Evolutionary conservation across 2,329 filamentous ascomycete species (phyloP).

Genomic region (Ophiocordyceps camponoti-leonardi): DNA sequence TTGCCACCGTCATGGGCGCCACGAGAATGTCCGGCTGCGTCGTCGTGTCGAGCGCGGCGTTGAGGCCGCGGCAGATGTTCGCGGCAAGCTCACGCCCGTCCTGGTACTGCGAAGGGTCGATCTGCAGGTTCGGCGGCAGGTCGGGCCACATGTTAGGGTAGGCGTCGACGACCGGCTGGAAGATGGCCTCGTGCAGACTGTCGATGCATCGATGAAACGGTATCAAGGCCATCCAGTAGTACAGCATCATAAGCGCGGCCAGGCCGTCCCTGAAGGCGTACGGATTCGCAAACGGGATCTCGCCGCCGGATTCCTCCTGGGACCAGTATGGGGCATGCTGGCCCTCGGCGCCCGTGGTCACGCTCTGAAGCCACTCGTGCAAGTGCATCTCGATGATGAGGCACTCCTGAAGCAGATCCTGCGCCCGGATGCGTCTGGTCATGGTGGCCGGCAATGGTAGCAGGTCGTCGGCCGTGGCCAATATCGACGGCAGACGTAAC

Average conservation of each 20-base stretch:
- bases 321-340: conserved; percentile 22
- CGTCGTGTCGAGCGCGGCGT: conserved; percentile 24
- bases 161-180: conserved; percentile 23
- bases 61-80: conserved; percentile 32
- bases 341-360: conserved; percentile 9
- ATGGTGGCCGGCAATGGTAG: conserved; percentile 19
- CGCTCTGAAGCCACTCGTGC: conserved; percentile 25
- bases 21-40: conserved; percentile 28
- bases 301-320: conserved; percentile 12
- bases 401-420: conserved; percentile 29
- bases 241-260: conserved; percentile 29
- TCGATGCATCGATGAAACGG: conserved; percentile 31
- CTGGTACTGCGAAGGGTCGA: conserved; percentile 25
- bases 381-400: conserved; percentile 29
- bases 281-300: conserved; percentile 25
- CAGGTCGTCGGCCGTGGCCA: conserved; percentile 26
- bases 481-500: conserved; percentile 27
- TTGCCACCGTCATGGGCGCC: conserved; percentile 23
- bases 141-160: conserved; percentile 21
- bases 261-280: conserved; percentile 26
- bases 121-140: conserved; percentile 18
- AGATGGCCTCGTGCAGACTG: conserved; percentile 24
- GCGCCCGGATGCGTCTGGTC: conserved; percentile 24
- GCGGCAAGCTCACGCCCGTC: conserved; percentile 26
- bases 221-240: conserved; percentile 36